Base-by-base conservation (phyloP, 805 yeast species). In the Candida anglica region DNA sequence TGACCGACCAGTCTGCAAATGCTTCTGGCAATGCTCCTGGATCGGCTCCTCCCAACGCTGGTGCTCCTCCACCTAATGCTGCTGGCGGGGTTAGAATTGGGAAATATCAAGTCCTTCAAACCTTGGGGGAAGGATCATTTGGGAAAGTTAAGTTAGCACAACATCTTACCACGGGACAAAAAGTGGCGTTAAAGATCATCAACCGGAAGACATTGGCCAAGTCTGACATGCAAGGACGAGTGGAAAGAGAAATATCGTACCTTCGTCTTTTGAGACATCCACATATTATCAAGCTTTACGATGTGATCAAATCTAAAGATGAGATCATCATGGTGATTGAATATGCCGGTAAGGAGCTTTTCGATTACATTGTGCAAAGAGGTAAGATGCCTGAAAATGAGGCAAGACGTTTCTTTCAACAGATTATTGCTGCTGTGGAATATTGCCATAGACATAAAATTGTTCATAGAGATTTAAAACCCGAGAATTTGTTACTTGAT, bases 261-360 rank as follows among this genome's bases (percentile, higher is more conserved):
- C 68, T 91, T 44, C 69, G 97, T 36, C 69, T 91, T 37, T 69
- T 91, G 40, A 78, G 96, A 58, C 98, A 91, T 60, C 97, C 96
- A 3, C 98, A 91, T 59, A 91, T 91, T 59, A 91, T 91, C 65
- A 91, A 91, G 60, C 69, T 91, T 32, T 89, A 88, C 62, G 98
- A 91, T 58, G 98, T 91, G 28, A 89, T 91, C 56, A 89, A 89
- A 59, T 84, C 95, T 27, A 86, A 86, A 49, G 96, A 91, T 48
- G 98, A 91, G 53, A 91, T 91, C 47, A 85, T 91, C 50, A 91
- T 91, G 96, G 98, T 91, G 18, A 87, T 91, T 52, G 98, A 91
- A 62, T 91, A 76, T 54, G 98, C 97, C 1, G 95, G 95, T n/a
- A 86, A 86, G 47, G 98, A 89, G 62, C 73, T 91, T 50, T 91